These are phyloP conservation scores for Deinandra increscens DNA, from an alignment of 129 eudicot species.

Conservation along the genomic window DNA sequence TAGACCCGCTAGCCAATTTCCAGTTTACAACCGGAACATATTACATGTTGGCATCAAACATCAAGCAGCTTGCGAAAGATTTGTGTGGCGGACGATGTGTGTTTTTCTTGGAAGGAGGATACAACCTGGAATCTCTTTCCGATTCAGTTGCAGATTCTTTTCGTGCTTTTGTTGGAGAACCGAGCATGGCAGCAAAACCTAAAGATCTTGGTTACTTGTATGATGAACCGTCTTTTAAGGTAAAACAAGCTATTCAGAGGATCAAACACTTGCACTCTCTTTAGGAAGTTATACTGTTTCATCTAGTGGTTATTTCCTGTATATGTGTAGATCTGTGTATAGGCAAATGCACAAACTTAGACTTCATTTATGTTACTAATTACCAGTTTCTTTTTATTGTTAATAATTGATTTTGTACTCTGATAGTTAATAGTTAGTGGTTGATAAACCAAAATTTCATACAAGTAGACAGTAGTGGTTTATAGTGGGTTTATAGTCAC, in stretches of 20 bases:
- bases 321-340: background rate
- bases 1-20: slow-evolving; percentile 84
- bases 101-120: slow-evolving; percentile 96
- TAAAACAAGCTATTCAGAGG: slow-evolving; percentile 68
- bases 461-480: background rate
- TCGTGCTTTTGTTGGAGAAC: slow-evolving; percentile 84
- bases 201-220: slow-evolving; percentile 64
- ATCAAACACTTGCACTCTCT: slow-evolving; percentile 78
- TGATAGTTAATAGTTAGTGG: background rate
- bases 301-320: background rate
- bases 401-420: too few relatives aligned
- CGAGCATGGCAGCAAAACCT: slow-evolving; percentile 56
- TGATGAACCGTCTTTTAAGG: slow-evolving; percentile 76
- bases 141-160: slow-evolving; percentile 84
- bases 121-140: slow-evolving; percentile 75
- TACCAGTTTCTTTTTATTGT: background rate
- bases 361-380: background rate
- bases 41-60: slow-evolving; percentile 79
- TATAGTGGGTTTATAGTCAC: background rate
- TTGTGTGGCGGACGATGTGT: slow-evolving; percentile 90
- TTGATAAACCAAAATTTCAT: background rate
- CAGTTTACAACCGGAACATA: slow-evolving; percentile 93
- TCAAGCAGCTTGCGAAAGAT: slow-evolving; percentile 81
- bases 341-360: background rate
- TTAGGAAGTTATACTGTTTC: slow-evolving; percentile 22